These are phyloP conservation scores for Barbatosphaeria neglecta DNA, from an alignment of 495 filamentous ascomycete genomes.

Conservation along the genomic window DNA sequence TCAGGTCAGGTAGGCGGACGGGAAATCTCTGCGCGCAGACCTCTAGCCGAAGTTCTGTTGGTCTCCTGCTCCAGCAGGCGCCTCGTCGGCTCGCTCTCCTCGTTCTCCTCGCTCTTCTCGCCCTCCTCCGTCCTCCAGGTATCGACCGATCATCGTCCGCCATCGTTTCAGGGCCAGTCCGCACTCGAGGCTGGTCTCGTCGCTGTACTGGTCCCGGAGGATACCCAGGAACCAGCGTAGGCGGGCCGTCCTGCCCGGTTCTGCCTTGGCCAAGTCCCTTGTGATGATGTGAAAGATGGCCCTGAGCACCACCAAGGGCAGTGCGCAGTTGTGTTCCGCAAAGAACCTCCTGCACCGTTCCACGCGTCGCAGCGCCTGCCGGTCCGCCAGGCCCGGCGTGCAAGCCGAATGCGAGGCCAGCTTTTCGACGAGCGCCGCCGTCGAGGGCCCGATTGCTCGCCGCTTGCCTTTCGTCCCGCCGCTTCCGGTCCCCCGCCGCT, in stretches of 20 bases:
- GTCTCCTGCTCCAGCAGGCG: too few species aligned
- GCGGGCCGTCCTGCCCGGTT: slow-evolving; percentile 21
- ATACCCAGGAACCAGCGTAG: slow-evolving; percentile 25
- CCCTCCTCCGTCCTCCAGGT: slow-evolving; percentile 1
- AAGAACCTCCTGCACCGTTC: slow-evolving; percentile 23
- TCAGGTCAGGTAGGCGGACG: too few species aligned
- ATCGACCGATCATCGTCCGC: slow-evolving; percentile 10
- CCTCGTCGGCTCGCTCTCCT: too few species aligned
- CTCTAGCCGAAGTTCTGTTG: too few species aligned
- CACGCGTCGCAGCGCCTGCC: slow-evolving; percentile 28
- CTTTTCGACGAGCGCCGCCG: slow-evolving; percentile 11
- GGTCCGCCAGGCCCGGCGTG: slow-evolving; percentile 17
- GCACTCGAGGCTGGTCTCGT: slow-evolving; percentile 10
- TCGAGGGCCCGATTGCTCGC: not conserved
- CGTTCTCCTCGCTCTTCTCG: too few species aligned
- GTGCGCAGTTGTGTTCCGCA: slow-evolving; percentile 2
- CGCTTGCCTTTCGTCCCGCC: not conserved
- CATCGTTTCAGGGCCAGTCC: slow-evolving; percentile 13
- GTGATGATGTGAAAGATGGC: slow-evolving; percentile 26
- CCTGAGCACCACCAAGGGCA: slow-evolving; percentile 14
- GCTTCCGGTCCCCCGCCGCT: not conserved
- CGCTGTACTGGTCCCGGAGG: slow-evolving; percentile 18
- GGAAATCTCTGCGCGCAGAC: too few species aligned
- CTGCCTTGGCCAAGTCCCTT: slow-evolving; percentile 21
- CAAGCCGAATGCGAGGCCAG: slow-evolving; percentile 20